Base-by-base conservation (phyloP, 768 basidiomycete genomes). In the Tubosaeta sp. region DNA sequence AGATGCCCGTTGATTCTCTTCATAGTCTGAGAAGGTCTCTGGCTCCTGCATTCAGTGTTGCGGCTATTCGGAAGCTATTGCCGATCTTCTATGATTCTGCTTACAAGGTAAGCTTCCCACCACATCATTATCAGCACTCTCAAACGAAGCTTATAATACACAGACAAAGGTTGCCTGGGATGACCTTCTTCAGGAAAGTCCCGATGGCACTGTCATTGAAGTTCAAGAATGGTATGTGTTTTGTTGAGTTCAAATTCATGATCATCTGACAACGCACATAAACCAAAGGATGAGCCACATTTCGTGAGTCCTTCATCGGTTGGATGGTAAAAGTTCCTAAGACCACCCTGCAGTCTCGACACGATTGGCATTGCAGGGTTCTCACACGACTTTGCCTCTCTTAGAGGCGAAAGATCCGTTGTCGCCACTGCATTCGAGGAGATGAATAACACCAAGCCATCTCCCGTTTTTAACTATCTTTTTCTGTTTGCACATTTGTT, bases 331-430 rank as follows among this genome's bases (percentile, higher is more conserved):
- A 3, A 13, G 12, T 2, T 13, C 27, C 38, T 48, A 14, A 50
- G 17, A 8, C 35, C 3, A 3, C 37, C 26, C 22, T 10, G 7
- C 7, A 75, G 74, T 17, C 65, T 79, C 14, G 74, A 79, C 54
- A 71, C 64, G 27, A 71, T 76, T 48, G 74, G 75, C 13, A 69
- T 75, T 26, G 70, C 74, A 4, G 72, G 76, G 1, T 76, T 79
- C 57, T 72, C 74, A 1, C 72, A 77, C 53, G 71, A 77, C 59
- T 79, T 79, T 52, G 71, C 65, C n/a, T 62, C 74, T 3, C 69
- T 77, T 13, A 60, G 65, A 8, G 76, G 76, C 8, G 61, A 72
- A 48, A 41, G 26, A 37, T 47, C 47, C 0, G 29, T 41, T 4
- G 41, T 51, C 6, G 34, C 51, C 11, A 53, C 62, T 6, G 51